A percentile compares a stretch with the other conserved stretches of the same genome.
Conservation (phyloP, 805 yeast species). For the Lipomyces kockii region DNA sequence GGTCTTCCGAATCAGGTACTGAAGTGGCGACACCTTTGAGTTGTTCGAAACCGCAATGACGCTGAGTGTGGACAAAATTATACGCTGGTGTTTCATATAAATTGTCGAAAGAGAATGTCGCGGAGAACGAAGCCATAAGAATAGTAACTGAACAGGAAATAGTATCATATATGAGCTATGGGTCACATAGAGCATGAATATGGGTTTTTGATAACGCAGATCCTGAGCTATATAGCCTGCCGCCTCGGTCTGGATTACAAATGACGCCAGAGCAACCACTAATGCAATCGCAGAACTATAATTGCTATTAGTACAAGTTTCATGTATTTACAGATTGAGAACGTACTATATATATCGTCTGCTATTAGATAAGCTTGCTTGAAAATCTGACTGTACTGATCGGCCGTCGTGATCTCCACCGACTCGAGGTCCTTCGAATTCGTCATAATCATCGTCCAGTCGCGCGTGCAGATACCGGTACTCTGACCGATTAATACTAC, state of each 20-base stretch:
- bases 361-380: constrained; percentile 15
- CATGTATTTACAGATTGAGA: background rate
- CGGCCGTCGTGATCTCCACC: constrained; percentile 12
- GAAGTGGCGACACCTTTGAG: constrained; percentile 48
- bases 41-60: constrained; percentile 30
- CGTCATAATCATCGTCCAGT: constrained; percentile 19
- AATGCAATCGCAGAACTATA: constrained; percentile 52
- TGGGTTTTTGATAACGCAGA: constrained; percentile 67
- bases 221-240: constrained; percentile 68
- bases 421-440: background rate
- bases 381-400: constrained; percentile 17
- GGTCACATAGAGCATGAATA: constrained; percentile 59
- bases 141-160: constrained; percentile 69
- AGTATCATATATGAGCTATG: constrained; percentile 78
- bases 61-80: constrained; percentile 38
- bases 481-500: constrained; percentile 32
- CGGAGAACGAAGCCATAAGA: constrained; percentile 50
- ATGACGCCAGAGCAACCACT: constrained; percentile 57
- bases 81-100: constrained; percentile 35
- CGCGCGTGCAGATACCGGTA: constrained; percentile 33
- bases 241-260: constrained; percentile 80
- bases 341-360: constrained; percentile 37
- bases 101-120: constrained; percentile 33
- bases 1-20: constrained; percentile 53
- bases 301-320: background rate